phyloP scores from a whole-genome alignment of 306 rosid species.

The Trifolium repens region DNA sequence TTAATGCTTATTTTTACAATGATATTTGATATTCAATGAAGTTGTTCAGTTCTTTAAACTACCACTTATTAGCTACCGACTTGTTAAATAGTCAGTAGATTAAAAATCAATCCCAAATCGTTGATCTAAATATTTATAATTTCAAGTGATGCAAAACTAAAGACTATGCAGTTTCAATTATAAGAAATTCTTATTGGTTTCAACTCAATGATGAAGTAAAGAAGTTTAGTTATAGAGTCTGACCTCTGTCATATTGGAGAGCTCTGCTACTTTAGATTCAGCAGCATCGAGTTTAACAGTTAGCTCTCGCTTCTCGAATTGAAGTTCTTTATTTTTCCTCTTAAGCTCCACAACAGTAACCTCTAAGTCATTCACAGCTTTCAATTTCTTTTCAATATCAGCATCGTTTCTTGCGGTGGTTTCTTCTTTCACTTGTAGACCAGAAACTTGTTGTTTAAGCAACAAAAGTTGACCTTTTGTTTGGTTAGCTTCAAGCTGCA shows the following conservation, averaged over 20 bases:
- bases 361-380: conserved; percentile 73
- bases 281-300: conserved; percentile 71
- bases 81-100: conserved; percentile 6
- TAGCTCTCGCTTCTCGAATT: conserved; percentile 82
- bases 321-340: conserved; percentile 87
- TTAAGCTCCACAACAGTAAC: conserved; percentile 76
- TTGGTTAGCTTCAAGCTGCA: conserved; percentile 86
- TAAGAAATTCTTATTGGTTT: background rate
- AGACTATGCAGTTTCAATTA: background rate
- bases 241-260: conserved; percentile 88
- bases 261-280: conserved; percentile 60
- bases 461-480: conserved; percentile 85
- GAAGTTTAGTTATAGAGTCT: conserved; percentile 30
- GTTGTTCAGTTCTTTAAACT: conserved; percentile 19
- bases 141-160: conserved; percentile 33
- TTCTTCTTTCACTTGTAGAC: conserved; percentile 81
- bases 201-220: conserved; percentile 24
- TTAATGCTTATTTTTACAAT: background rate
- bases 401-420: conserved; percentile 76
- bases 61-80: background rate
- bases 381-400: conserved; percentile 73
- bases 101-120: background rate
- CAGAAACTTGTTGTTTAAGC: conserved; percentile 89
- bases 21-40: background rate
- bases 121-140: background rate